Evolutionary conservation across 1,284 basidiomycete species (phyloP).

Genomic region (Tausonia pullulans): DNA sequence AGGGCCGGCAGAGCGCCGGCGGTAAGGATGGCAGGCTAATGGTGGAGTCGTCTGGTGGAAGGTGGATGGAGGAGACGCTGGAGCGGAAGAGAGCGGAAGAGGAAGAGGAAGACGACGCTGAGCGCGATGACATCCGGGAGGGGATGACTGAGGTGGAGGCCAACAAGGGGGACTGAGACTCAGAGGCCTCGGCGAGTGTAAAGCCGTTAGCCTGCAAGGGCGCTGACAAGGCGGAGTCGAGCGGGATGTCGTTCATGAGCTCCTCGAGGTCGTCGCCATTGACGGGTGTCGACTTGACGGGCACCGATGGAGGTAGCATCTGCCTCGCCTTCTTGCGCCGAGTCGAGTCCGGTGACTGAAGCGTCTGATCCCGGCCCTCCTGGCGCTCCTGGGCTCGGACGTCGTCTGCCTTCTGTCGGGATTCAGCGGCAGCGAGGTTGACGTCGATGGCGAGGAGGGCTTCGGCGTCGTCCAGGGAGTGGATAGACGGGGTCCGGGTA

Average conservation of each 20-base stretch:
- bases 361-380: not conserved
- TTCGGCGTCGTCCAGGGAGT: not conserved
- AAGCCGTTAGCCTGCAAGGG: too few species aligned
- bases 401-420: not conserved
- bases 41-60: not conserved
- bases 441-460: not conserved
- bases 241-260: not conserved
- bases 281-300: not conserved
- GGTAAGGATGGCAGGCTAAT: not conserved
- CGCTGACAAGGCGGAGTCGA: not conserved
- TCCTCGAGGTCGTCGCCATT: too few species aligned
- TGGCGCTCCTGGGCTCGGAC: not conserved
- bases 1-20: not conserved
- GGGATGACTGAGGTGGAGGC: not conserved
- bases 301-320: not conserved
- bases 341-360: not conserved
- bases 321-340: not conserved
- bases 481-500: not conserved
- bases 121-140: not conserved
- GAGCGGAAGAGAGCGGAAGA: not conserved
- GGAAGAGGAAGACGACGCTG: slow-evolving; percentile 2
- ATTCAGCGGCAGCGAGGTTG: too few species aligned
- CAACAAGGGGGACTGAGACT: not conserved
- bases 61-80: not conserved
- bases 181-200: not conserved